Percentiles rank a stretch among this genome's conserved stretches.
These are phyloP conservation scores for Verticillium zaregamsianum DNA, from an alignment of 2,329 filamentous ascomycete species.

Conservation along the genomic window DNA sequence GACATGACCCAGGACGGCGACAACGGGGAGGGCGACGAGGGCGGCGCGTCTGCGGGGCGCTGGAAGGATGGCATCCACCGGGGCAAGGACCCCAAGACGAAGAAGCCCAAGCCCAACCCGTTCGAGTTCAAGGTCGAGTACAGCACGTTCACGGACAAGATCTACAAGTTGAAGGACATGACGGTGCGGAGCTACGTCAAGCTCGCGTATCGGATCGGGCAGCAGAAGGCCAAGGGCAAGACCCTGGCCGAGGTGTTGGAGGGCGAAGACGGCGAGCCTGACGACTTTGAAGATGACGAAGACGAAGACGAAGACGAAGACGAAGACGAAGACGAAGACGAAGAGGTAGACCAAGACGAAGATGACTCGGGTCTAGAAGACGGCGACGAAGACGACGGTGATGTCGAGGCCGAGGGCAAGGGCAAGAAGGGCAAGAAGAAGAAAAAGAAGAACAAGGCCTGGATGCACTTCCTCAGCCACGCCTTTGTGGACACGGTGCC, in stretches of 20 bases:
- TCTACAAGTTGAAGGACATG: slow-evolving; percentile 75
- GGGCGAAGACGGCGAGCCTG: slow-evolving; percentile 1
- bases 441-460: slow-evolving; percentile 61
- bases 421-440: slow-evolving; percentile 42
- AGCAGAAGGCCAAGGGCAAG: slow-evolving; percentile 16
- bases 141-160: slow-evolving; percentile 70
- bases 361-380: slow-evolving; percentile 22
- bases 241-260: slow-evolving; percentile 19
- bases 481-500: slow-evolving; percentile 76
- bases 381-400: slow-evolving; percentile 24
- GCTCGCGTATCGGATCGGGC: slow-evolving; percentile 74
- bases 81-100: slow-evolving; percentile 50
- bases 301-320: slow-evolving; percentile 19
- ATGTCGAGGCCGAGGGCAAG: slow-evolving; percentile 39
- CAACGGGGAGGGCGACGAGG: slow-evolving; percentile 15
- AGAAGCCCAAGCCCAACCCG: slow-evolving; percentile 53
- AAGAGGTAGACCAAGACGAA: slow-evolving; percentile 15
- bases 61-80: slow-evolving; percentile 64
- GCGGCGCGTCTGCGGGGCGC: slow-evolving; percentile 28
- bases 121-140: slow-evolving; percentile 84
- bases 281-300: slow-evolving; percentile 17
- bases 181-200: slow-evolving; percentile 79
- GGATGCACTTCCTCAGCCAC: slow-evolving; percentile 72
- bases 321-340: slow-evolving; percentile 18
- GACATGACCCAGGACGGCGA: slow-evolving; percentile 41